Conservation (phyloP, 495 filamentous ascomycete species). For the Parathielavia appendiculata region DNA sequence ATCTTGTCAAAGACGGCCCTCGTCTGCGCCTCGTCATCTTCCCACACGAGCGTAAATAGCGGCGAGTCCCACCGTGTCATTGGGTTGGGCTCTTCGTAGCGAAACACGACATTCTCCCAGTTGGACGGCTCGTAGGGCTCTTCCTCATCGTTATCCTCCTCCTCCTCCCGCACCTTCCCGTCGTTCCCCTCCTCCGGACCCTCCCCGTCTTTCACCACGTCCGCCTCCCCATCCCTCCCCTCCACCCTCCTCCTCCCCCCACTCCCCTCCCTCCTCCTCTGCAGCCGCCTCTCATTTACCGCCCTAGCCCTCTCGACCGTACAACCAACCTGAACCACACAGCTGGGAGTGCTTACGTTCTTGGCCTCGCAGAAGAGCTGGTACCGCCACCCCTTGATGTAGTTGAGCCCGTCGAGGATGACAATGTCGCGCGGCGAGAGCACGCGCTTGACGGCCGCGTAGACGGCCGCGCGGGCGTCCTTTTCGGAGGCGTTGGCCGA, state of each 20-base stretch:
- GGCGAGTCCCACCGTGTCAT: constrained; percentile 95
- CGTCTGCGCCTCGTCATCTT: constrained; percentile 57
- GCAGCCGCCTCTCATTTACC: constrained; percentile 51
- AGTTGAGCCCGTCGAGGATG: constrained; percentile 85
- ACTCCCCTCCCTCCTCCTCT: constrained; percentile 15
- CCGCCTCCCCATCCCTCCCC: constrained; percentile 4
- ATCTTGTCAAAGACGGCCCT: constrained; percentile 48
- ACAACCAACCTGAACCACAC: constrained; percentile 82
- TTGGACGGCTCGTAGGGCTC: constrained; percentile 60
- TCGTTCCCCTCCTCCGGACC: constrained; percentile 7
- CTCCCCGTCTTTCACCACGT: neutral
- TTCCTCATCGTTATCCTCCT: constrained; percentile 33
- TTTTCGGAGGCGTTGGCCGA: constrained; percentile 69
- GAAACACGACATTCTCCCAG: constrained; percentile 89
- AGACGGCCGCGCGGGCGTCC: constrained; percentile 80
- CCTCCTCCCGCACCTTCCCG: neutral
- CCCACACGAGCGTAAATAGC: constrained; percentile 81
- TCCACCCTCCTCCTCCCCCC: constrained; percentile 5
- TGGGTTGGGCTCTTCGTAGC: constrained; percentile 93
- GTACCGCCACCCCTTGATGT: constrained; percentile 97
- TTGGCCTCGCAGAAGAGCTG: constrained; percentile 95
- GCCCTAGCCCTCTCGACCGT: constrained; percentile 59
- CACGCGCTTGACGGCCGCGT: constrained; percentile 77
- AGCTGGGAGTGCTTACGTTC: constrained; percentile 72
- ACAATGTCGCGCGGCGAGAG: constrained; percentile 77